Evolutionary conservation across 805 yeast genomes (phyloP).

Genomic region (Cyberlindnera euphorbiiphila): DNA sequence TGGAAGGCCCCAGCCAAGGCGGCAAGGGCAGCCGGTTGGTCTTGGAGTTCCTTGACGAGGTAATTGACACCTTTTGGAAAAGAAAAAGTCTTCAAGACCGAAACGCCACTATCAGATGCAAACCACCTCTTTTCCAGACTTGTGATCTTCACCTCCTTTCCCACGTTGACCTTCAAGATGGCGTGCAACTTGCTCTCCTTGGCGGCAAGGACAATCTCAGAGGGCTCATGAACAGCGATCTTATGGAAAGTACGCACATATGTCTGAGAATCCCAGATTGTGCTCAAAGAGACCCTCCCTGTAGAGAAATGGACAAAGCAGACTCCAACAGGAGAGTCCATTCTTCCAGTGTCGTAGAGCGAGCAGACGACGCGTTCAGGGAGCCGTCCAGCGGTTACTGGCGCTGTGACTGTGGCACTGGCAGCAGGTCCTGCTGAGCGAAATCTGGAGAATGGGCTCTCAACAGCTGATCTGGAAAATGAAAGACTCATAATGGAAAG

Average conservation of each 20-base stretch:
- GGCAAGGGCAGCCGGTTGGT: slow-evolving; percentile 30
- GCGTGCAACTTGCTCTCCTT: slow-evolving; percentile 31
- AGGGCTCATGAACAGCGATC: slow-evolving; percentile 32
- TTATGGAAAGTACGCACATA: slow-evolving; percentile 42
- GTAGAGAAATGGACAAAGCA: slow-evolving; percentile 36
- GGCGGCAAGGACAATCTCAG: slow-evolving; percentile 35
- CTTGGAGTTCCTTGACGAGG: slow-evolving; percentile 26
- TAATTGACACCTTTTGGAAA: slow-evolving; percentile 23
- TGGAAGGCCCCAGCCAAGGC: slow-evolving; percentile 33
- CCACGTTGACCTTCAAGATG: slow-evolving; percentile 33
- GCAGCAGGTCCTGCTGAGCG: background rate
- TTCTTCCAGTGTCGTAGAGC: slow-evolving; percentile 27
- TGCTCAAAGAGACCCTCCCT: slow-evolving; percentile 36
- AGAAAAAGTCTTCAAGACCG: slow-evolving; percentile 14
- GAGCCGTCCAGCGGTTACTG: slow-evolving; percentile 10
- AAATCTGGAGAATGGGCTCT: background rate
- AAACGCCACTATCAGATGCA: slow-evolving; percentile 26
- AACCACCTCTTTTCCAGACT: slow-evolving; percentile 28
- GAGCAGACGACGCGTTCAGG: slow-evolving; percentile 27
- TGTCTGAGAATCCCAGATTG: slow-evolving; percentile 42
- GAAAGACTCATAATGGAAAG: background rate
- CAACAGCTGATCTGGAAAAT: slow-evolving; percentile 25
- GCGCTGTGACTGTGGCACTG: slow-evolving; percentile 1
- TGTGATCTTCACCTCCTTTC: slow-evolving; percentile 24
- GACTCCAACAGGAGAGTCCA: slow-evolving; percentile 34